phyloP scores from a whole-genome alignment of 352 stramenopile genomes.

The Phytophthora europaea region DNA sequence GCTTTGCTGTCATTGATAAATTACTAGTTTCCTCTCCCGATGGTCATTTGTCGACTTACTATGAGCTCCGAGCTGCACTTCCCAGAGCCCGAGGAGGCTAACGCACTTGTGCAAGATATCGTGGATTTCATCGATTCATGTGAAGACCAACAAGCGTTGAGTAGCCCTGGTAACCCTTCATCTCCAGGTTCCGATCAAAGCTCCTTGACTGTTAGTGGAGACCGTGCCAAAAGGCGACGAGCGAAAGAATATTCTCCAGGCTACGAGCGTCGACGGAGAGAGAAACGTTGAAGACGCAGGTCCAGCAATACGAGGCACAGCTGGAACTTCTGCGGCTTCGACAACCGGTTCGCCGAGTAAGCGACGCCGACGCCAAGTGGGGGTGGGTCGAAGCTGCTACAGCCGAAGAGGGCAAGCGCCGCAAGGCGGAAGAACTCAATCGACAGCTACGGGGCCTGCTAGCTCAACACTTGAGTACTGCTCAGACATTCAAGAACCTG shows the following conservation, averaged over 20 bases:
- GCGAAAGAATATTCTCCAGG: constrained; percentile 1
- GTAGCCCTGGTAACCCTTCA: neutral
- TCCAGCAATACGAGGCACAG: constrained; percentile 10
- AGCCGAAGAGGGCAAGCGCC: constrained; percentile 23
- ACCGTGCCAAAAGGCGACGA: neutral
- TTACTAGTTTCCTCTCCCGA: no score
- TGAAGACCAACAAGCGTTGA: neutral
- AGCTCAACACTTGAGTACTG: constrained; percentile 9
- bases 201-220: neutral
- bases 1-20: no score
- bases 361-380: constrained; percentile 13
- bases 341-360: neutral
- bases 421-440: constrained; percentile 26
- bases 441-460: constrained; percentile 14
- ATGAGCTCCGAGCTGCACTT: constrained; percentile 2
- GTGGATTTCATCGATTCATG: constrained; percentile 20
- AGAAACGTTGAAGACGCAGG: constrained; percentile 9
- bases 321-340: constrained; percentile 11
- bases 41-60: neutral
- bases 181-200: neutral
- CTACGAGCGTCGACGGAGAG: constrained; percentile 18
- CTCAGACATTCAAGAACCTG: constrained; percentile 1
- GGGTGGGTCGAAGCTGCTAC: constrained; percentile 13
- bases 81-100: neutral
- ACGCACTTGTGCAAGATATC: constrained; percentile 10